Conservation (phyloP, 106 monocot species). For the Apostasia shenzhenica region DNA sequence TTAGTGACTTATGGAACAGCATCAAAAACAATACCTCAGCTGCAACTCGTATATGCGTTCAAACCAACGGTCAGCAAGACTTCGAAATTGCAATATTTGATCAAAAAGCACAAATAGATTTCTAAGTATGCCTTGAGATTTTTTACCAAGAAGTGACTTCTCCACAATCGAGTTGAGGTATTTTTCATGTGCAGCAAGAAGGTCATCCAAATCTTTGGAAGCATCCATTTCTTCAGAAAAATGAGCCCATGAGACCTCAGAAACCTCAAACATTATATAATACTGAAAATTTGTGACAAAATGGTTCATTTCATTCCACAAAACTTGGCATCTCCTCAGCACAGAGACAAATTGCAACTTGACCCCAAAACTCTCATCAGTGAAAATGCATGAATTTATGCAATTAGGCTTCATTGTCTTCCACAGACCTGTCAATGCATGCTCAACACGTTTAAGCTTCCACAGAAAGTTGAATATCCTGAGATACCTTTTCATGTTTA, state of each 20-base stretch:
- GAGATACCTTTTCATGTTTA: slow-evolving; percentile 80
- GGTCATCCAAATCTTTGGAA: slow-evolving; percentile 87
- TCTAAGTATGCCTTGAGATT: slow-evolving; percentile 52
- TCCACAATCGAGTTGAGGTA: slow-evolving; percentile 79
- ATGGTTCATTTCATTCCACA: slow-evolving; percentile 99
- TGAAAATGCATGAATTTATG: slow-evolving; percentile 54
- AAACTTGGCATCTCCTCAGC: slow-evolving; percentile 73
- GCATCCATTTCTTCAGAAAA: slow-evolving; percentile 92
- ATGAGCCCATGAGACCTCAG: slow-evolving; percentile 87
- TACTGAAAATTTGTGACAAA: slow-evolving; percentile 90
- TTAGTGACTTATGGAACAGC: neutral
- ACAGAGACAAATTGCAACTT: slow-evolving; percentile 56
- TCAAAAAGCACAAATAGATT: slow-evolving; percentile 72
- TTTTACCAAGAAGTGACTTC: slow-evolving; percentile 93
- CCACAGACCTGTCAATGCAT: slow-evolving; percentile 74
- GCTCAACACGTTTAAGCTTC: slow-evolving; percentile 91
- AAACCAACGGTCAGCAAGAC: slow-evolving; percentile 74
- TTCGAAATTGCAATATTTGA: slow-evolving; percentile 69
- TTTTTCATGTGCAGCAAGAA: slow-evolving; percentile 86
- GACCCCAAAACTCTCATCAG: slow-evolving; percentile 35
- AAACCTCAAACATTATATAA: slow-evolving; percentile 99
- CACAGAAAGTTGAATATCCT: slow-evolving; percentile 86
- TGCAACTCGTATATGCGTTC: slow-evolving; percentile 83
- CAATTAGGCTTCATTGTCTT: slow-evolving; percentile 86
- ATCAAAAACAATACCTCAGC: slow-evolving; percentile 40